A percentile compares a stretch with the other conserved stretches of the same genome.
Conservation (phyloP, 192 early-diverging fungal genomes). For the Umbelopsis vinacea region DNA sequence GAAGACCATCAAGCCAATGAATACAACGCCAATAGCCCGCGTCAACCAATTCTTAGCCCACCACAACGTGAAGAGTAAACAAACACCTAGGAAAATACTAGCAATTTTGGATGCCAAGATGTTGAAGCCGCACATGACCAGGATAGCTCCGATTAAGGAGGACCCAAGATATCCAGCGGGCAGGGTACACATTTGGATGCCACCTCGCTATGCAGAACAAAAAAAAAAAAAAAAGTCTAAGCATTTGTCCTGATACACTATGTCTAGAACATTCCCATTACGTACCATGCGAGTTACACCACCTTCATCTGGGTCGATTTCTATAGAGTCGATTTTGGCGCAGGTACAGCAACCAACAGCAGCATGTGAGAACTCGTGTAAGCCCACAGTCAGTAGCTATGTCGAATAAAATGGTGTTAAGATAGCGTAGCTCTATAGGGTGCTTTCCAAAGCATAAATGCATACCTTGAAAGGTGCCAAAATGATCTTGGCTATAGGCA, state of each 20-base stretch:
- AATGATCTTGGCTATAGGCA: conserved; percentile 82
- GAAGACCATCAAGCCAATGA: conserved; percentile 79
- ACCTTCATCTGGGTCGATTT: conserved; percentile 92
- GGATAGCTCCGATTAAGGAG: conserved; percentile 86
- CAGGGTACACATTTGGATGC: conserved; percentile 80
- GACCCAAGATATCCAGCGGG: conserved; percentile 93
- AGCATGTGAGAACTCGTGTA: conserved; percentile 97
- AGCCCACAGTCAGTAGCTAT: conserved; percentile 84
- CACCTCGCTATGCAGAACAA: conserved; percentile 55
- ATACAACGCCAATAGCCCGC: conserved; percentile 77
- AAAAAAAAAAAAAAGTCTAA: neutral
- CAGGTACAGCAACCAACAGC: conserved; percentile 86
- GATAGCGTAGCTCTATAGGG: no score
- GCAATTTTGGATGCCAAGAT: conserved; percentile 85
- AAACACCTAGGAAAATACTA: conserved; percentile 82
- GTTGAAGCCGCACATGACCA: conserved; percentile 95
- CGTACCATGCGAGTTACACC: conserved; percentile 81
- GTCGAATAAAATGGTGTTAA: neutral
- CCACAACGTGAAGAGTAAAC: conserved; percentile 79
- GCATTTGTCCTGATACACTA: neutral
- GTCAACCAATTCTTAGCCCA: conserved; percentile 94
- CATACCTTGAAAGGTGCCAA: conserved; percentile 93
- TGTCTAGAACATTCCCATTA: neutral
- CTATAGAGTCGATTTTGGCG: conserved; percentile 85
- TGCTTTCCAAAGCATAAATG: neutral